A percentile compares a stretch with the other conserved stretches of the same genome.
Evolutionary conservation across 164 flowering plant genomes (phyloP).

Genomic region (Pachysandra terminalis): DNA sequence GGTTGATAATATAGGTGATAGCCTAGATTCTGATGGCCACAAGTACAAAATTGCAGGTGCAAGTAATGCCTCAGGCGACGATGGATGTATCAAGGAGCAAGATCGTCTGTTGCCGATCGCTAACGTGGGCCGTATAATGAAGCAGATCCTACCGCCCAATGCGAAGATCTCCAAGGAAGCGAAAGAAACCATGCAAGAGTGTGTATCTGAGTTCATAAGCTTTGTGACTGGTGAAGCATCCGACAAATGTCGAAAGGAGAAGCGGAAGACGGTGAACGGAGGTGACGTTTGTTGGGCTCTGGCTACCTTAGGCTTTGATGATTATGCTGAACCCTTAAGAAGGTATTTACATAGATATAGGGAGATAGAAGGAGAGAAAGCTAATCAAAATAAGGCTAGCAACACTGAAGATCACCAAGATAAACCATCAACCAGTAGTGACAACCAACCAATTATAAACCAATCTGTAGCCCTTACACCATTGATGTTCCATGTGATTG

Average conservation of each 20-base stretch:
- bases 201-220: conserved; percentile 79
- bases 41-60: conserved; percentile 18
- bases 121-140: conserved; percentile 77
- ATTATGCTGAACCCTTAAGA: conserved; percentile 57
- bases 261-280: conserved; percentile 77
- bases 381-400: conserved; percentile 34
- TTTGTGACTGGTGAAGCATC: conserved; percentile 87
- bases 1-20: conserved; percentile 27
- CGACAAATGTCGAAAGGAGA: conserved; percentile 67
- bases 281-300: conserved; percentile 76
- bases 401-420: conserved; percentile 14
- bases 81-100: conserved; percentile 48
- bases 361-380: conserved; percentile 54
- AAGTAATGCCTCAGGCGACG: conserved; percentile 20
- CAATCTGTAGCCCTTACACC: conserved; percentile 9
- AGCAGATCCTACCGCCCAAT: conserved; percentile 64
- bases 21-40: conserved; percentile 19
- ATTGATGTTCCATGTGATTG: conserved; percentile 21
- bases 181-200: conserved; percentile 82
- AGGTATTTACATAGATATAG: conserved; percentile 60
- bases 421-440: conserved; percentile 8
- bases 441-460: conserved; percentile 13
- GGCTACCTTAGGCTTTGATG: conserved; percentile 56
- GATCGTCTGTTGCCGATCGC: conserved; percentile 74
- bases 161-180: conserved; percentile 83